phyloP scores from a whole-genome alignment of 371 early-diverging fungal genomes.

The Apophysomyces sp. region DNA sequence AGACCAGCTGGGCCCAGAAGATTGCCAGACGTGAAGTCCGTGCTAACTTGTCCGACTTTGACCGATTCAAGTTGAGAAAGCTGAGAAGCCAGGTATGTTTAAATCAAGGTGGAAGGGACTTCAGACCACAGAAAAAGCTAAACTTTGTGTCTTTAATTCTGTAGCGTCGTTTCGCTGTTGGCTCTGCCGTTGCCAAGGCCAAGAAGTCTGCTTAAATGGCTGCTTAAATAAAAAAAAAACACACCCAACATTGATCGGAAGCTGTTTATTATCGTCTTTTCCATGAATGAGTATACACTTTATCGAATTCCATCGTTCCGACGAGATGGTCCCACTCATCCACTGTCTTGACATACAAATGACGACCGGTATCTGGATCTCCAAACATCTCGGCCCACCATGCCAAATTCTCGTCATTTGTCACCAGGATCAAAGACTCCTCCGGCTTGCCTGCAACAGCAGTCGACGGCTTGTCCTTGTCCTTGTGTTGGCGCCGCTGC shows the following conservation, averaged over 20 bases:
- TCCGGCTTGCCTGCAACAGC: background rate
- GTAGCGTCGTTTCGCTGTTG: constrained; percentile 47
- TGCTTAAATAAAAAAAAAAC: background rate
- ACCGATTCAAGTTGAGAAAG: constrained; percentile 94
- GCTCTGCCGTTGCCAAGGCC: constrained; percentile 37
- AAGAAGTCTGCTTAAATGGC: constrained; percentile 37
- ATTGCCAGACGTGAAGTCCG: constrained; percentile 79
- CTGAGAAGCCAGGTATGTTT: constrained; percentile 76
- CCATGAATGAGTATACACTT: constrained; percentile 27
- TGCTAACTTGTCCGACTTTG: constrained; percentile 89
- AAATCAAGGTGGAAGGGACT: background rate
- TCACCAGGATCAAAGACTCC: constrained; percentile 38
- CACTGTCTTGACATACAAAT: constrained; percentile 35
- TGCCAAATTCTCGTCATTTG: constrained; percentile 47
- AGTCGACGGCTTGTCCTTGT: constrained; percentile 1
- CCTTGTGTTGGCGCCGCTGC: constrained; percentile 20
- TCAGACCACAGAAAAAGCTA: background rate
- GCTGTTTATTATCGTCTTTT: constrained; percentile 17
- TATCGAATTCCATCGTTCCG: constrained; percentile 27
- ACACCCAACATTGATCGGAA: background rate
- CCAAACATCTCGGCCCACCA: constrained; percentile 55
- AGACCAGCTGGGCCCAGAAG: constrained; percentile 96
- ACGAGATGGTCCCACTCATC: constrained; percentile 47
- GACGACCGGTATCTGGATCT: constrained; percentile 31
- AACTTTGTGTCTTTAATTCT: constrained; percentile 4